A percentile compares a stretch with the other conserved stretches of the same genome.
Conservation (phyloP, 1,284 basidiomycete species). For the Cryptococcus sp. region DNA sequence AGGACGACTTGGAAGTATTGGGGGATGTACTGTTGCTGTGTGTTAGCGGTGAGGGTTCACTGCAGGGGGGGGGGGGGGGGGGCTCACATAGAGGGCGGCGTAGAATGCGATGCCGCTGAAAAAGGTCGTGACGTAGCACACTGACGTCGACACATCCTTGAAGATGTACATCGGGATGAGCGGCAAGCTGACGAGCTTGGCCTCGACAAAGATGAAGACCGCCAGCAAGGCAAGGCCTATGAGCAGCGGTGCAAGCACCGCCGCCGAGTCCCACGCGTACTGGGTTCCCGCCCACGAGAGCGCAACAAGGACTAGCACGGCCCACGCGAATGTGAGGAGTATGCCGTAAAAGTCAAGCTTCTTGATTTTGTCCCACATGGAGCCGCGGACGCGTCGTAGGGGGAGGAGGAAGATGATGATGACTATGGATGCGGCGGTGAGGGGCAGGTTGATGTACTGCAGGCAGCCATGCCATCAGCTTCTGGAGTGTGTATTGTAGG, state of each 20-base stretch:
- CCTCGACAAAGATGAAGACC: slow-evolving; percentile 69
- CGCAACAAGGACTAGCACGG: slow-evolving; percentile 62
- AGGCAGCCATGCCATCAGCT: slow-evolving; percentile 2
- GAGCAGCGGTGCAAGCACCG: slow-evolving; percentile 61
- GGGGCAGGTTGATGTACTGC: slow-evolving; percentile 63
- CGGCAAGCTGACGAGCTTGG: slow-evolving; percentile 64
- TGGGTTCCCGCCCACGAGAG: slow-evolving; percentile 72
- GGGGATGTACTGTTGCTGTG: slow-evolving; percentile 54
- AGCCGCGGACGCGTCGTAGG: slow-evolving; percentile 61
- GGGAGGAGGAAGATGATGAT: slow-evolving; percentile 64
- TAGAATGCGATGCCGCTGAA: slow-evolving; percentile 55
- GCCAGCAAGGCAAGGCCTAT: slow-evolving; percentile 58
- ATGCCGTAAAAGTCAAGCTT: slow-evolving; percentile 66
- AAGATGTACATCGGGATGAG: slow-evolving; percentile 73
- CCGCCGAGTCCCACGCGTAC: slow-evolving; percentile 64
- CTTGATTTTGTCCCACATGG: slow-evolving; percentile 60
- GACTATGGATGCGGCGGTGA: slow-evolving; percentile 56
- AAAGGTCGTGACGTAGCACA: slow-evolving; percentile 66
- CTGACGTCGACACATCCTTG: slow-evolving; percentile 63
- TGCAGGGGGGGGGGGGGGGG: not conserved
- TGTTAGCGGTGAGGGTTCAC: too few relatives aligned
- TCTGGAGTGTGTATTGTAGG: not conserved
- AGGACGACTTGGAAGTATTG: slow-evolving; percentile 71
- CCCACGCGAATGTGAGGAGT: slow-evolving; percentile 60
- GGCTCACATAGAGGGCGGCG: slow-evolving; percentile 31